These are phyloP conservation scores for Dactylonectria estremocensis DNA, from an alignment of 2,329 filamentous ascomycete species.

Conservation along the genomic window DNA sequence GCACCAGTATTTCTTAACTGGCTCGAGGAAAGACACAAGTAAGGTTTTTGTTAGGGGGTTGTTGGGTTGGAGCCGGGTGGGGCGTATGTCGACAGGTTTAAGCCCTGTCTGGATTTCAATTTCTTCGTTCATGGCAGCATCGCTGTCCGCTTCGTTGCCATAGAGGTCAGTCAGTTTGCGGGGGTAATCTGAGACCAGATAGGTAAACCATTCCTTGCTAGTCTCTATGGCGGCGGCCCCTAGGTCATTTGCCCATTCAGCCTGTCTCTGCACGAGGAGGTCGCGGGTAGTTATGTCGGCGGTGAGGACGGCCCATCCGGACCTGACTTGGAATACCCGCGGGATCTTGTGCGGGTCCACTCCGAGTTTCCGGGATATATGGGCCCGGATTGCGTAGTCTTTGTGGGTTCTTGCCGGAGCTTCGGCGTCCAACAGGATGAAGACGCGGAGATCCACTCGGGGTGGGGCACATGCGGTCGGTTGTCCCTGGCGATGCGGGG, in stretches of 20 bases:
- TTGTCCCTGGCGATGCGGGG: slow-evolving; percentile 31
- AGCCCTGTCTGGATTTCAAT: slow-evolving; percentile 27
- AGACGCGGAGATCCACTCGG: slow-evolving; percentile 29
- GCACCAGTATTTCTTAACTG: too few relatives aligned
- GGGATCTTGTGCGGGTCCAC: slow-evolving; percentile 23
- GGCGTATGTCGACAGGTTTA: slow-evolving; percentile 18
- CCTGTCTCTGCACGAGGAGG: slow-evolving; percentile 29
- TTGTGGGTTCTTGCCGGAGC: too few relatives aligned
- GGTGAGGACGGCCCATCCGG: too few relatives aligned
- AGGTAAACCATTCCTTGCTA: slow-evolving; percentile 32
- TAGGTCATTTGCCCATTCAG: slow-evolving; percentile 23
- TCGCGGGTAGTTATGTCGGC: too few relatives aligned
- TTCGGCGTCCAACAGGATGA: too few relatives aligned
- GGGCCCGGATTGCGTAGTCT: too few relatives aligned
- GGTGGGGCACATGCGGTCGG: slow-evolving; percentile 25
- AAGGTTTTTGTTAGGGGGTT: slow-evolving; percentile 21
- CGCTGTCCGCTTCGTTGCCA: slow-evolving; percentile 20
- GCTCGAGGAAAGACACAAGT: too few relatives aligned
- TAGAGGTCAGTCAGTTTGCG: slow-evolving; percentile 28
- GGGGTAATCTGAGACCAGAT: slow-evolving; percentile 28
- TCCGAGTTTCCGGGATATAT: slow-evolving; percentile 30
- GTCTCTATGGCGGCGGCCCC: slow-evolving; percentile 29
- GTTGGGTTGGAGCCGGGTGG: slow-evolving; percentile 25
- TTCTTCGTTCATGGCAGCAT: too few relatives aligned
- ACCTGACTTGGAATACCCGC: too few relatives aligned